These are phyloP conservation scores for Cystobasidium onofrii DNA, from an alignment of 768 basidiomycete genomes.

Conservation along the genomic window DNA sequence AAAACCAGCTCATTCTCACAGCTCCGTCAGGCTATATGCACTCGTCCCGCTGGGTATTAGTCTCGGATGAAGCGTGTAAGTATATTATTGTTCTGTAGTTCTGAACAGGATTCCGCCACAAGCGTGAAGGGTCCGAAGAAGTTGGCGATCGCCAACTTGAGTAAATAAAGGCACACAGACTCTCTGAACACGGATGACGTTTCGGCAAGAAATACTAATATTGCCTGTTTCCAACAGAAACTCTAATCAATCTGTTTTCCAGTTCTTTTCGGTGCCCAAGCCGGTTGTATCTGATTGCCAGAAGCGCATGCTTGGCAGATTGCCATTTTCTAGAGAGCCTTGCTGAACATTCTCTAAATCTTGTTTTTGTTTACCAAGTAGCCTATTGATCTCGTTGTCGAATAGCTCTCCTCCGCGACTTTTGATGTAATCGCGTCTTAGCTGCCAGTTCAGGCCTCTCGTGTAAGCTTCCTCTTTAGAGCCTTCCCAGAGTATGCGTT, in stretches of 20 bases:
- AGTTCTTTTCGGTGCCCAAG: background rate
- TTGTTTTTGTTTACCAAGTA: background rate
- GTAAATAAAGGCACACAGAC: too few relatives aligned
- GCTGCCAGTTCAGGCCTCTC: background rate
- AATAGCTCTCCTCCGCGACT: background rate
- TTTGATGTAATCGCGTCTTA: conserved; percentile 28
- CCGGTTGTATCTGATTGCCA: background rate
- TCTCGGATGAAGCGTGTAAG: too few relatives aligned
- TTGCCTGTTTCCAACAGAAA: background rate
- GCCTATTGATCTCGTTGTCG: conserved; percentile 1
- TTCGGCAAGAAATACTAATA: too few relatives aligned
- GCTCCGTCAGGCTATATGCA: too few relatives aligned
- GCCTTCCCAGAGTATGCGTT: conserved; percentile 67
- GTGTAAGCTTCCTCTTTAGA: conserved; percentile 49
- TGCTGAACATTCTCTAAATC: background rate
- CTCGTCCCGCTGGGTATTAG: too few relatives aligned
- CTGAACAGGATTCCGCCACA: too few relatives aligned
- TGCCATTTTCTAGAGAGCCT: background rate
- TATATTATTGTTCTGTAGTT: too few relatives aligned
- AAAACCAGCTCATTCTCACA: too few relatives aligned
- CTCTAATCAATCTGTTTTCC: background rate
- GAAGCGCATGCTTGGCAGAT: background rate
- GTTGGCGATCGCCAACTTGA: too few relatives aligned
- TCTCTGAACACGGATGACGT: too few relatives aligned
- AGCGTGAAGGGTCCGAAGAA: too few relatives aligned